Evolutionary conservation across 2,329 filamentous ascomycete genomes (phyloP).

Genomic region (Chaetomium globosum): DNA sequence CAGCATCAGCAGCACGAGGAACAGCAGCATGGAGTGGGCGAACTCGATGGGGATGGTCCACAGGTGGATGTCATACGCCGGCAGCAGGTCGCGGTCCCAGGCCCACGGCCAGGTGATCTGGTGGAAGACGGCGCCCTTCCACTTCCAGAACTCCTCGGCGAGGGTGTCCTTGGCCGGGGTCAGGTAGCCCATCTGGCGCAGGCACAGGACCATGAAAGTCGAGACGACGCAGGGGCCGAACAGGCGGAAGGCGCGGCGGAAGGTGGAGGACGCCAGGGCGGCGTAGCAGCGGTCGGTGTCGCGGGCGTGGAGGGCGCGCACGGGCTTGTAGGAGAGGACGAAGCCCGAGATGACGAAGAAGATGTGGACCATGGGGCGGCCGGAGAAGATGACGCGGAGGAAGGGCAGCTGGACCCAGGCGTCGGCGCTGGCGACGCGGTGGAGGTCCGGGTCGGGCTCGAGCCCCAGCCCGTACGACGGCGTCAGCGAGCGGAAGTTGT

Average conservation of each 20-base stretch:
- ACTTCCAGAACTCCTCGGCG: conserved; percentile 40
- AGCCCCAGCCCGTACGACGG: conserved; percentile 44
- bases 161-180: conserved; percentile 30
- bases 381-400: conserved; percentile 49
- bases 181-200: conserved; percentile 41
- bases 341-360: conserved; percentile 58
- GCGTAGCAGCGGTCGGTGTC: conserved; percentile 44
- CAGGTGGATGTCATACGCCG: conserved; percentile 49
- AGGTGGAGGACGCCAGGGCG: conserved; percentile 51
- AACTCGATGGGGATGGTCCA: conserved; percentile 56
- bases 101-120: conserved; percentile 44
- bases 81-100: conserved; percentile 43
- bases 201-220: conserved; percentile 45
- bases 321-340: conserved; percentile 50
- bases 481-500: conserved; percentile 43
- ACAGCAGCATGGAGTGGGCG: conserved; percentile 50
- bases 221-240: conserved; percentile 51
- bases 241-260: conserved; percentile 51
- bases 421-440: not conserved
- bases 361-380: conserved; percentile 53
- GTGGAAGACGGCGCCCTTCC: conserved; percentile 41
- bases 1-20: conserved; percentile 46
- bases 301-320: conserved; percentile 47
- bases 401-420: conserved; percentile 50
- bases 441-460: conserved; percentile 40